Evolutionary conservation across 2,329 filamentous ascomycete genomes (phyloP).

Genomic region (Trichophyton verrucosum): DNA sequence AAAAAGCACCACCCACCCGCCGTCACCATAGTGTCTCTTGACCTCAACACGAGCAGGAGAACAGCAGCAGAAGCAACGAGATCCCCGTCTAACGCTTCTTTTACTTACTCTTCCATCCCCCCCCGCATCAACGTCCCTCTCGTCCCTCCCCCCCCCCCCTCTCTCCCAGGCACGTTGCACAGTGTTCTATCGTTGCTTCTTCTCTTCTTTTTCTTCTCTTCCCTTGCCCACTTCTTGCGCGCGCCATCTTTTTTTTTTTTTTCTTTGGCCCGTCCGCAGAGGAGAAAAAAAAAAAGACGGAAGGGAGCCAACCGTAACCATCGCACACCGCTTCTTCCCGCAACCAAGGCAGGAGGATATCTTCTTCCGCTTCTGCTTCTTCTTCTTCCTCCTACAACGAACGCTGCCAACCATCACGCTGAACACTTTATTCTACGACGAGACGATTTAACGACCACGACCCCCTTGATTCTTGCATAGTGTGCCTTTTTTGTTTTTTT

Average conservation of each 20-base stretch:
- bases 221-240: constrained; percentile 5
- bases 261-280: neutral
- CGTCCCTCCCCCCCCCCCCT: constrained; percentile 4
- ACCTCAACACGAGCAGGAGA: neutral
- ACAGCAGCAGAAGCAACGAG: neutral
- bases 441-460: constrained; percentile 3
- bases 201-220: constrained; percentile 6
- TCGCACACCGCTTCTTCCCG: constrained; percentile 4
- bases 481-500: neutral
- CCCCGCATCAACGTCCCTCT: neutral
- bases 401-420: constrained; percentile 6
- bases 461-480: neutral
- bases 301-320: constrained; percentile 1
- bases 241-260: constrained; percentile 5
- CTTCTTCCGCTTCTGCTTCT: constrained; percentile 5
- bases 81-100: constrained; percentile 3
- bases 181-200: constrained; percentile 2
- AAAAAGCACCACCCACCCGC: neutral
- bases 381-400: constrained; percentile 9
- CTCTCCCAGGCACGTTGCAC: constrained; percentile 6
- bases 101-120: too few species aligned
- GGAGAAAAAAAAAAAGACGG: neutral
- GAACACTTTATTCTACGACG: neutral
- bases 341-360: constrained; percentile 4
- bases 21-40: neutral